A percentile compares a stretch with the other conserved stretches of the same genome.
Conservation (phyloP, 2,329 filamentous ascomycete species). For the Penicillium aurantiogriseum region DNA sequence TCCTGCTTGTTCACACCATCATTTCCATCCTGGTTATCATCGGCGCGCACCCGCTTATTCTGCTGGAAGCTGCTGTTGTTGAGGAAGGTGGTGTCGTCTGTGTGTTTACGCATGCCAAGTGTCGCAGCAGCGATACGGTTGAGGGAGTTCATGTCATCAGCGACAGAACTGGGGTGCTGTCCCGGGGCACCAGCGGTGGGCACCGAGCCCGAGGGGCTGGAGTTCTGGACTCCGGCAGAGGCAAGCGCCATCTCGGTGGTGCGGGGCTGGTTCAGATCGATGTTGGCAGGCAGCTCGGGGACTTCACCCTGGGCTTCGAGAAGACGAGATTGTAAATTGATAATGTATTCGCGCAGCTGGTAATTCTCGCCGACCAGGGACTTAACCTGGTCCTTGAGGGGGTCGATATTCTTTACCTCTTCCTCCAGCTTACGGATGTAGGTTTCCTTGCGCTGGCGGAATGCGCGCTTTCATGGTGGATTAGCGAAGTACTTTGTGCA, state of each 20-base stretch:
- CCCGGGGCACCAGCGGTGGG: conserved; percentile 26
- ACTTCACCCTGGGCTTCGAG: conserved; percentile 80
- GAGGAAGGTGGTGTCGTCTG: conserved; percentile 38
- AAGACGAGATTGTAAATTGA: conserved; percentile 81
- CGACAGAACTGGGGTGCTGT: conserved; percentile 29
- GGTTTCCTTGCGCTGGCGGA: conserved; percentile 94
- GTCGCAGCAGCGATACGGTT: conserved; percentile 47
- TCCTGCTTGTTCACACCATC: conserved; percentile 30
- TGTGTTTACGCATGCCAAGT: conserved; percentile 45
- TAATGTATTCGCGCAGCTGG: conserved; percentile 85
- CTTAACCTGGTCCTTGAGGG: conserved; percentile 75
- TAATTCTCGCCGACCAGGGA: conserved; percentile 85
- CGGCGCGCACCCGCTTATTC: conserved; percentile 32
- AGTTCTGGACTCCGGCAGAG: conserved; percentile 22
- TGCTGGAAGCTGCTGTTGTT: conserved; percentile 34
- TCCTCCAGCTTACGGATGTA: conserved; percentile 98
- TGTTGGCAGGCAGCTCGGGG: conserved; percentile 76
- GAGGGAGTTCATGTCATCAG: conserved; percentile 43
- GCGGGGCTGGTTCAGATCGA: conserved; percentile 65
- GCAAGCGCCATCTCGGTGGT: conserved; percentile 36
- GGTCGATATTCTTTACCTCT: conserved; percentile 77
- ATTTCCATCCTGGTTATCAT: conserved; percentile 29
- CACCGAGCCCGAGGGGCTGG: conserved; percentile 18
- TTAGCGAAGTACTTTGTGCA: conserved; percentile 11
- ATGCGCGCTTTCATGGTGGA: conserved; percentile 67